Evolutionary conservation across 805 yeast genomes (phyloP).

Genomic region (Barnettozyma siamensis): DNA sequence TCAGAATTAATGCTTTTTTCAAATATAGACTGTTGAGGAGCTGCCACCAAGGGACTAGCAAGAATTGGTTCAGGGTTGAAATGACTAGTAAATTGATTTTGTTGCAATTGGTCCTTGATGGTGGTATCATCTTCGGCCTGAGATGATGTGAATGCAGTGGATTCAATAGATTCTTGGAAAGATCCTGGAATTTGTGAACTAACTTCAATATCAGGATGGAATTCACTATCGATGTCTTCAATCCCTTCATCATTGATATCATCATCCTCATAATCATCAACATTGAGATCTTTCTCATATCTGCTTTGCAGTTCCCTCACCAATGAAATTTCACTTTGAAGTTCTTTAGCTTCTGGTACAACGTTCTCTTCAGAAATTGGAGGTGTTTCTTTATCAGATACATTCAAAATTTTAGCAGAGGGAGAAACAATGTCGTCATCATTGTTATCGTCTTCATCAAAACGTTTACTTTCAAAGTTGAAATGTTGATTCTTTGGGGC

Average conservation of each 20-base stretch:
- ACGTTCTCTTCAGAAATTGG: too few species aligned
- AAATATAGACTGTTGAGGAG: neutral
- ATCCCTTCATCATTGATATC: neutral
- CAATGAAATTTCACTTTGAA: too few species aligned
- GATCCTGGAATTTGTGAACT: neutral
- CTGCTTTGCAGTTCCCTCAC: neutral
- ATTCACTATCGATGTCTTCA: neutral
- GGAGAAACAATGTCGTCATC: too few species aligned
- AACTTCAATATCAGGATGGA: neutral
- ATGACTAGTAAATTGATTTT: too few species aligned
- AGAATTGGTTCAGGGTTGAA: too few species aligned
- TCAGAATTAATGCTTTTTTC: neutral
- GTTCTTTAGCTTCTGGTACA: too few species aligned
- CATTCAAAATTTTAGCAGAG: too few species aligned
- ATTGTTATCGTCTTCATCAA: neutral
- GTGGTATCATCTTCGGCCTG: too few species aligned
- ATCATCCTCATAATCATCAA: slow-evolving; percentile 5
- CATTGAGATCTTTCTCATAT: neutral
- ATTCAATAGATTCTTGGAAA: neutral
- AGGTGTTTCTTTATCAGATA: too few species aligned
- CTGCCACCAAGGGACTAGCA: neutral
- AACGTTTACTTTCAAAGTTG: slow-evolving; percentile 5
- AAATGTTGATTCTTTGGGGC: slow-evolving; percentile 11
- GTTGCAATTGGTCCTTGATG: too few species aligned
- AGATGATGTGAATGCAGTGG: too few species aligned